These are phyloP conservation scores for Coccinonectria pachysandricola DNA, from an alignment of 2,329 filamentous ascomycete genomes.

Conservation along the genomic window DNA sequence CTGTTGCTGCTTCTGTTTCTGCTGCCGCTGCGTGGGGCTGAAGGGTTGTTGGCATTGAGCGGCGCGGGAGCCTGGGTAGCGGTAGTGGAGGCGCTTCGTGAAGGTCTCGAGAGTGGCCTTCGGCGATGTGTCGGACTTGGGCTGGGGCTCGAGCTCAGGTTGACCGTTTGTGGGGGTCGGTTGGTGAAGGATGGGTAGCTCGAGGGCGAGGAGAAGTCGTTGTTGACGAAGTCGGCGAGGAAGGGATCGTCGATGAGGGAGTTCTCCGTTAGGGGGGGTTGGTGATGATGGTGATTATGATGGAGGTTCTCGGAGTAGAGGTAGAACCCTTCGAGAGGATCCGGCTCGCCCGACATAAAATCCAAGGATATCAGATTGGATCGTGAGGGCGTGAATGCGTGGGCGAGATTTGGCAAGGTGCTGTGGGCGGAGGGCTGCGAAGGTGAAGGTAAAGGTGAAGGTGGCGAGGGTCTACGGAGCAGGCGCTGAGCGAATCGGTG, in stretches of 20 bases:
- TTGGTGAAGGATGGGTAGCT: conserved; percentile 22
- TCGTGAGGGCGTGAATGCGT: too few species aligned
- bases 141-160: conserved; percentile 1
- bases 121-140: conserved; percentile 4
- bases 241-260: conserved; percentile 14
- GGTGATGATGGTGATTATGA: conserved; percentile 1
- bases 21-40: not conserved
- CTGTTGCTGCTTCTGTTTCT: conserved; percentile 7
- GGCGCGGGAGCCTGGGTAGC: conserved; percentile 2
- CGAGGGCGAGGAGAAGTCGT: conserved; percentile 27
- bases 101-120: conserved; percentile 4
- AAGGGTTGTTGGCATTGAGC: conserved; percentile 1
- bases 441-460: conserved; percentile 1
- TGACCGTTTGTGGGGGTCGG: conserved; percentile 7
- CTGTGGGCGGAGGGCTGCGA: conserved; percentile 1
- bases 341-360: too few species aligned
- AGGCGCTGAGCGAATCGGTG: conserved; percentile 12
- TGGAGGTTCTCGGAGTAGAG: conserved; percentile 1
- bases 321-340: too few species aligned
- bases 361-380: too few species aligned
- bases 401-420: too few species aligned
- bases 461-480: conserved; percentile 5
- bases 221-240: conserved; percentile 17
- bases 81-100: too few species aligned
- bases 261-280: not conserved